Evolutionary conservation across 441 rosid genomes (phyloP), one percentile per base, ranked within the genome.

Genomic region (Aleurites moluccanus): DNA sequence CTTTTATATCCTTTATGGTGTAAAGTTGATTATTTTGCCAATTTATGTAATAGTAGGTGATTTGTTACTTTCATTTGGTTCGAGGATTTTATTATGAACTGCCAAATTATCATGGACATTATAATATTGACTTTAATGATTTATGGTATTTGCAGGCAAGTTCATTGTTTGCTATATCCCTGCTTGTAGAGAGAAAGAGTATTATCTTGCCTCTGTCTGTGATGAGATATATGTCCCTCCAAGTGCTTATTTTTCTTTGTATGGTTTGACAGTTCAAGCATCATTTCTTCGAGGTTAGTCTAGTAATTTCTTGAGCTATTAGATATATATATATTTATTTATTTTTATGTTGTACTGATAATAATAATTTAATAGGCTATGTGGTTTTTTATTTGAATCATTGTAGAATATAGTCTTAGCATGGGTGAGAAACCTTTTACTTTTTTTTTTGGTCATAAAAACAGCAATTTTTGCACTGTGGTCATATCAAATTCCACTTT

Each of bases 211-310:
- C 16, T 89, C 91, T 82, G 92, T 93, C 40, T 95, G 99, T 81
- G 85, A 84, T 65, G 97, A 91, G 86, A 81, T 91, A 67, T 95
- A 93, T 80, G 91, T 92, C 64, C 99, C 99, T 64, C 96, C 98
- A 67, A 89, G 98, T 82, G 99, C 97, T 49, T 95, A 91, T 86
- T 91, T 91, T 77, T 95, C 92, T 57, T 82, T 93, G 72, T 89
- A 89, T 77, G 99, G 99, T 73, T 84, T 91, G 86, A 91, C 93
- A n/a, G 96, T 93, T 84, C 92, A 92, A 86, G 92, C 98, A 73
- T 87, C 93, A 14, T 95, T 93, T 84, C 87, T 90, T 72, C 86
- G 93, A 88, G 98, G 99, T 95, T 82, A 80, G 78, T 79, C 33
- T 23, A 9, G 44, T 76, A 42, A 40, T 68, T 40, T 76, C 9